These are phyloP conservation scores for Scortechinia acanthostroma DNA, from an alignment of 2,329 filamentous ascomycete genomes.

Conservation along the genomic window DNA sequence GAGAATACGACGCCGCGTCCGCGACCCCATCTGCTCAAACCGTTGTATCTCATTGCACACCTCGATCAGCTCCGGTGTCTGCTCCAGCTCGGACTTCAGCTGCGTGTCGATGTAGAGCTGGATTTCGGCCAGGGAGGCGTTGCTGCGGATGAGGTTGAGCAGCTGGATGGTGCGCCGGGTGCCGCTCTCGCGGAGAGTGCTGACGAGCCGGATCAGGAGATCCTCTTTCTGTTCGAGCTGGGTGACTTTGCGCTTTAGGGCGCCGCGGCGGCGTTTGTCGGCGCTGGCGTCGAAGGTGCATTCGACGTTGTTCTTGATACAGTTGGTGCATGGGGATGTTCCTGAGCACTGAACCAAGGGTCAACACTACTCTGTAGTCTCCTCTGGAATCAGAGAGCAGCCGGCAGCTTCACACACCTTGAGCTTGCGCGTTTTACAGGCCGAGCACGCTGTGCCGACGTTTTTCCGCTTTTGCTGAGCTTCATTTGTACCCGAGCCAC, in stretches of 20 bases:
- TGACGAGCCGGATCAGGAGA: not conserved
- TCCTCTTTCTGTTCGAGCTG: not conserved
- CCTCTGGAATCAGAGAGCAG: no score
- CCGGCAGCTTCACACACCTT: no score
- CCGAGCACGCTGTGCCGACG: not conserved
- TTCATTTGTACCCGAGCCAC: not conserved
- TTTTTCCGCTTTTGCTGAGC: no score
- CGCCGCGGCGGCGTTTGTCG: slow-evolving; percentile 15
- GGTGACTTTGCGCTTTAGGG: slow-evolving; percentile 7
- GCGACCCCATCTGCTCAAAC: not conserved
- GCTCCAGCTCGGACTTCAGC: slow-evolving; percentile 5
- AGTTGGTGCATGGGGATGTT: slow-evolving; percentile 15
- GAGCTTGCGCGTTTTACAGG: not conserved
- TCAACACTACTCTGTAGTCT: no score
- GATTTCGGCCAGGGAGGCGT: slow-evolving; percentile 12
- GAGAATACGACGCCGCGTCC: not conserved
- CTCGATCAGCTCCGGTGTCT: not conserved
- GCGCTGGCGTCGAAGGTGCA: slow-evolving; percentile 15
- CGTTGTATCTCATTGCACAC: not conserved
- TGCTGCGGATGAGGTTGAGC: slow-evolving; percentile 14
- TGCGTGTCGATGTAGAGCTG: slow-evolving; percentile 9
- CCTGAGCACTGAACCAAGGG: slow-evolving; percentile 15
- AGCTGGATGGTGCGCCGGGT: slow-evolving; percentile 10
- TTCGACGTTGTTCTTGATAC: slow-evolving; percentile 12
- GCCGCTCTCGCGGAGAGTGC: slow-evolving; percentile 9